These are phyloP conservation scores for Pseudonitzschia delicatissima DNA, from an alignment of 108 stramenopile species.

Conservation along the genomic window DNA sequence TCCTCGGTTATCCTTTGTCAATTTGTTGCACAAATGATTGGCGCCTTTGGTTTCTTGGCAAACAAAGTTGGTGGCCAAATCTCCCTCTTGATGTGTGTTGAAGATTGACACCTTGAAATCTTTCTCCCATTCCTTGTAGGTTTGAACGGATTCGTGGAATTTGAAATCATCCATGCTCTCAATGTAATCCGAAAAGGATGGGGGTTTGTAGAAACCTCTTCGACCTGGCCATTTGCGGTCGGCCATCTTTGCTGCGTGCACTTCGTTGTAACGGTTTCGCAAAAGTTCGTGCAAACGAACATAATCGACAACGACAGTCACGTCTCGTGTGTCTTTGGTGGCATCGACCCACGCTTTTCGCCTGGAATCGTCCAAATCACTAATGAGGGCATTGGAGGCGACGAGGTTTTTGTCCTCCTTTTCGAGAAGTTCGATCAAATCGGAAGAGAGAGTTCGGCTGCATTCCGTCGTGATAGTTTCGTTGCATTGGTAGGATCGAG, in stretches of 20 bases:
- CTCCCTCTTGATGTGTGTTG: background rate
- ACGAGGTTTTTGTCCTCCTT: background rate
- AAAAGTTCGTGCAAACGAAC: background rate
- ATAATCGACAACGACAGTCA: background rate
- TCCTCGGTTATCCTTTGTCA: background rate
- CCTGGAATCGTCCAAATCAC: background rate
- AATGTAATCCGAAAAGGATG: background rate
- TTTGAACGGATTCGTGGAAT: background rate
- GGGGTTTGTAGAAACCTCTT: background rate
- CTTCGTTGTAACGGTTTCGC: background rate
- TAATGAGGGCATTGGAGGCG: background rate
- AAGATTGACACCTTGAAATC: background rate
- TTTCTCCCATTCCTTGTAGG: background rate
- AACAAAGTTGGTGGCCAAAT: background rate
- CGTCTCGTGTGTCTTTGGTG: background rate
- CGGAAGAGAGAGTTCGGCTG: background rate
- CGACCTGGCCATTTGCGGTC: background rate
- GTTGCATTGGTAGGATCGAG: background rate
- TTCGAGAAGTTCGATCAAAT: background rate
- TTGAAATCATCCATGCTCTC: background rate
- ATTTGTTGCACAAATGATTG: background rate
- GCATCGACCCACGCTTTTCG: background rate
- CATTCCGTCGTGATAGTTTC: background rate
- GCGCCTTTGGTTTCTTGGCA: background rate
- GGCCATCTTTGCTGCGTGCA: background rate